These are phyloP conservation scores for Pythium phragmitis DNA, from an alignment of 352 stramenopile genomes.

Conservation along the genomic window DNA sequence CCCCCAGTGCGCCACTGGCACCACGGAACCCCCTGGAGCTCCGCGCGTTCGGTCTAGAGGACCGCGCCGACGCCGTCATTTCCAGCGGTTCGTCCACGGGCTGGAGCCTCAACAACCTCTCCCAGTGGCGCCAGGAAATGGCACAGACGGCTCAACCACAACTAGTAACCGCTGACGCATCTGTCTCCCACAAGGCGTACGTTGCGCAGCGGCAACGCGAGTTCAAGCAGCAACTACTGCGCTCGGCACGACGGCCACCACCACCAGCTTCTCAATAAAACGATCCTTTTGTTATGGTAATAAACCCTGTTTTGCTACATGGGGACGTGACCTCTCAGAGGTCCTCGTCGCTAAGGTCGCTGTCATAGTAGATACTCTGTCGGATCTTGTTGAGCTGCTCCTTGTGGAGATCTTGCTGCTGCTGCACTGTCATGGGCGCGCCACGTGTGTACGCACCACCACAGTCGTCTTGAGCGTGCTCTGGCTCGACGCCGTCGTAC, in stretches of 20 bases:
- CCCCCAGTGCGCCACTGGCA: not conserved
- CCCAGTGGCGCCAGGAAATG: constrained; percentile 65
- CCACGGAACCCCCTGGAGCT: constrained; percentile 47
- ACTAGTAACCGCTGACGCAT: no score
- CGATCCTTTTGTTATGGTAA: no score
- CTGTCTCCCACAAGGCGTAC: constrained; percentile 31
- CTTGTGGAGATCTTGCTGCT: constrained; percentile 38
- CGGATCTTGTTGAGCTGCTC: constrained; percentile 72
- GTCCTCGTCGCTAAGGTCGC: constrained; percentile 78
- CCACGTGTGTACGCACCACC: constrained; percentile 46
- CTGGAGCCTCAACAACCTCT: constrained; percentile 62
- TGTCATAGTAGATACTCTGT: constrained; percentile 86
- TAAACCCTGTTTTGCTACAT: not conserved
- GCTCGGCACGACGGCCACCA: not conserved
- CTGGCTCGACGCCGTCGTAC: constrained; percentile 90
- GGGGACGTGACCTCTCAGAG: not conserved
- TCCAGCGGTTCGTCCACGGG: constrained; percentile 34
- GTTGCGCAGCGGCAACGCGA: constrained; percentile 65
- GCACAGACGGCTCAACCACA: constrained; percentile 15
- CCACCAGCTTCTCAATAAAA: constrained; percentile 15
- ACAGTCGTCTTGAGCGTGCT: constrained; percentile 62
- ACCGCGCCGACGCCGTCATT: constrained; percentile 74
- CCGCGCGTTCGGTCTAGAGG: constrained; percentile 70
- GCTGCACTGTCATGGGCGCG: constrained; percentile 33
- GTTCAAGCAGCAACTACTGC: constrained; percentile 67